Evolutionary conservation across 2,329 filamentous ascomycete species (phyloP), one percentile per base, ranked within the genome.

Genomic region (Byssoonygena ceratinophila): DNA sequence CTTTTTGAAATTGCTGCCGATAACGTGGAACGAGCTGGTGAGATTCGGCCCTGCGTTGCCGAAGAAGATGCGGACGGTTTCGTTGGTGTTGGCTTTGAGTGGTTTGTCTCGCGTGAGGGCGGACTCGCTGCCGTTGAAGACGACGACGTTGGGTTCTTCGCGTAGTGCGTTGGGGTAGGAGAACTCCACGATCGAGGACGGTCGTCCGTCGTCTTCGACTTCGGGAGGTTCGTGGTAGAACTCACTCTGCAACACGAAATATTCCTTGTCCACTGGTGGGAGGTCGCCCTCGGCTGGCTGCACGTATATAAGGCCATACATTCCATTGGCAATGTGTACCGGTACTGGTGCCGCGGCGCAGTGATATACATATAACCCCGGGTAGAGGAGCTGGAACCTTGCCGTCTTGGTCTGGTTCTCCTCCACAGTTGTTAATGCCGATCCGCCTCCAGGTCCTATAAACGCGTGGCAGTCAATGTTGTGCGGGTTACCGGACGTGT

Each of bases 221-320:
- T 68, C 65, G 0, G 66, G 66, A 6, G 66, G 64, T 54, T 68
- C 66, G 39, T 67, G 64, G 54, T 68, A 68, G 51, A 67, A 65
- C 51, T 68, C 66, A 55, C 64, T 68, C 55, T 68, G 66, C 61
- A 68, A 63, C 16, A 68, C 65, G 55, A 65, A 68, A 55, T 67
- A 68, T 49, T 68, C 66, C 14, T 57, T 54, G 40, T 68, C 64
- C 8, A 66, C 65, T 0, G 60, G 54, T 0, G 64, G 63, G 0
- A 68, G 60, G 18, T 59, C 58, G 6, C 58, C 57, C 18, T 64
- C 57, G 8, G 60, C 65, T 2, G 65, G 64, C 55, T 67, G 64
- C 12, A 68, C 66, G 57, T 67, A 67, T 44, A 68, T 62, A 45
- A 68, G 61, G 9, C 66, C 66, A 50, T 66, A 68, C 66, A 68